These are phyloP conservation scores for Erodium texanum DNA, from an alignment of 441 rosid genomes.

Conservation along the genomic window DNA sequence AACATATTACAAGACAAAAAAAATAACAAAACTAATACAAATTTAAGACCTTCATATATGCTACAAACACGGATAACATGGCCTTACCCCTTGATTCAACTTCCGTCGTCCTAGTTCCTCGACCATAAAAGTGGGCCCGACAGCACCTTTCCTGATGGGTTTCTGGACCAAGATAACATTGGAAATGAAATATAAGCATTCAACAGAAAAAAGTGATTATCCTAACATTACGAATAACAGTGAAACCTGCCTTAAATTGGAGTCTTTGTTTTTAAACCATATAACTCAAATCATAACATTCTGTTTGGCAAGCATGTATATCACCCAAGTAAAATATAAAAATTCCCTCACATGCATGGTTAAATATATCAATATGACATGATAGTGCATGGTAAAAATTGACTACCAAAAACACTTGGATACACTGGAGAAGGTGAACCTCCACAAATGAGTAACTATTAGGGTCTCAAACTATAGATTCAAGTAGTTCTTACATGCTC, in stretches of 20 bases:
- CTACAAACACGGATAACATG: background rate
- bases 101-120: conserved; percentile 80
- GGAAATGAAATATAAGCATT: conserved; percentile 2
- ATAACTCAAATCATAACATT: background rate
- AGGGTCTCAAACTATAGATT: background rate
- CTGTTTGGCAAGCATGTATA: background rate
- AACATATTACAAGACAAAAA: background rate
- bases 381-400: background rate
- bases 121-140: conserved; percentile 69
- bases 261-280: background rate
- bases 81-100: conserved; percentile 55
- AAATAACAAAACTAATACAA: background rate
- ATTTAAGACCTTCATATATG: background rate
- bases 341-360: background rate
- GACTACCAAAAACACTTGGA: background rate
- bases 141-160: conserved; percentile 82
- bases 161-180: conserved; percentile 32
- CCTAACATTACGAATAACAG: background rate
- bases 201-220: background rate
- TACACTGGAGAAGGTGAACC: background rate
- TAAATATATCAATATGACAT: background rate
- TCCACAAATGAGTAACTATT: background rate
- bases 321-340: background rate
- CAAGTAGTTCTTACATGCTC: background rate
- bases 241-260: conserved; percentile 3